A percentile compares a stretch with the other conserved stretches of the same genome.
Conservation (phyloP, 1,284 basidiomycete species). For the Malassezia psittaci region DNA sequence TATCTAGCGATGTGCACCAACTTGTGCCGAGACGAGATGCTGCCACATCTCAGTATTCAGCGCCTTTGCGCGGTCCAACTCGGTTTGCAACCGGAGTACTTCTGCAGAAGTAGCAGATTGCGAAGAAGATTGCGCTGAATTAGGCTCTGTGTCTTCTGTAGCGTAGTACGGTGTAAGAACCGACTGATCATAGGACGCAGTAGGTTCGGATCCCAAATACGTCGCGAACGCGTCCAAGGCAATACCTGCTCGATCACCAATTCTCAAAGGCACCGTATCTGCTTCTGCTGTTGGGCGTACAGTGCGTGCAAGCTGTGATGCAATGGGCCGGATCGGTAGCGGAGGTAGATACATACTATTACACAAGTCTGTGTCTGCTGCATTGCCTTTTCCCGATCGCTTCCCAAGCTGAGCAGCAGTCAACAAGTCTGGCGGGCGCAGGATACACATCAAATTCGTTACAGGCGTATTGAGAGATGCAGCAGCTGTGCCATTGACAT, state of each 20-base stretch:
- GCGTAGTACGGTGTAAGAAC: not conserved
- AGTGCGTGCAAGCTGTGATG: constrained; percentile 10
- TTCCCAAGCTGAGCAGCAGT: constrained; percentile 14
- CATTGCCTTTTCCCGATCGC: not conserved
- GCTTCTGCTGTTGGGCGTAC: not conserved
- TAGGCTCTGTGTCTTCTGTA: not conserved
- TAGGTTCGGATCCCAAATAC: not conserved
- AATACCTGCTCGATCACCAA: constrained; percentile 2
- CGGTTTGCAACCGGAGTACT: constrained; percentile 21
- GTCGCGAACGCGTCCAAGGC: not conserved
- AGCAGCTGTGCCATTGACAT: constrained; percentile 22
- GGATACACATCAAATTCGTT: constrained; percentile 22
- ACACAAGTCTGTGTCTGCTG: not conserved
- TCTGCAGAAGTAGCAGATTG: constrained; percentile 12
- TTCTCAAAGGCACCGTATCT: not conserved
- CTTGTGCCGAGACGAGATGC: constrained; percentile 16
- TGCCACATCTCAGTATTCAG: constrained; percentile 39
- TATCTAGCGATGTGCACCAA: constrained; percentile 8
- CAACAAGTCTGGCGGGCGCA: constrained; percentile 25
- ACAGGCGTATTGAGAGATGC: constrained; percentile 25
- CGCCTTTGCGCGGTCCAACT: constrained; percentile 31
- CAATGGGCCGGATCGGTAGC: constrained; percentile 3
- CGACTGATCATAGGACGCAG: not conserved
- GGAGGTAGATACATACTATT: constrained; percentile 7
- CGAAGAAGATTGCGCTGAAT: not conserved